Percentiles rank a stretch among this genome's conserved stretches.
These are phyloP conservation scores for Phoma sp. DNA, from an alignment of 2,329 filamentous ascomycete species.

Conservation along the genomic window DNA sequence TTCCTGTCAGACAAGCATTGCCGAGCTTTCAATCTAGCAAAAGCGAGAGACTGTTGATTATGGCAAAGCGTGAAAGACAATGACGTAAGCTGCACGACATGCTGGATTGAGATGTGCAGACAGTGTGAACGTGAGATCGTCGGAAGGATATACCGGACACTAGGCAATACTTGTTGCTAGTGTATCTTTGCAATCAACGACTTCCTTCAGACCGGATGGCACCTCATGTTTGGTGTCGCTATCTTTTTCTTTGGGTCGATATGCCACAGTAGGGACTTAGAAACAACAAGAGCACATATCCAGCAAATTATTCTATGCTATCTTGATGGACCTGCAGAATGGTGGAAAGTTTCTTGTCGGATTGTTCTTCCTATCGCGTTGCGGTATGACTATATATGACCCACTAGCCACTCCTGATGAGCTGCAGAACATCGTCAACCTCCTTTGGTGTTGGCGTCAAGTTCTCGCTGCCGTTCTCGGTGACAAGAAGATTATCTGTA, in stretches of 20 bases:
- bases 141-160: conserved; percentile 12
- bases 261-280: too few relatives aligned
- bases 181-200: not conserved
- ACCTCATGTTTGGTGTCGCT: too few relatives aligned
- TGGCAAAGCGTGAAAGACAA: conserved; percentile 2
- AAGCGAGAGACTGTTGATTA: not conserved
- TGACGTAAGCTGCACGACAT: conserved; percentile 7
- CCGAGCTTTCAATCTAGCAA: not conserved
- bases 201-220: too few relatives aligned
- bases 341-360: conserved; percentile 4
- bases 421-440: conserved; percentile 67
- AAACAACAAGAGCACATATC: too few relatives aligned
- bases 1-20: not conserved
- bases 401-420: conserved; percentile 53
- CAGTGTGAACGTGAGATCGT: conserved; percentile 1
- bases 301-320: too few relatives aligned
- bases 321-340: not conserved
- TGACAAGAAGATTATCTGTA: conserved; percentile 80
- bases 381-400: not conserved
- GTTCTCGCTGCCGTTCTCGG: conserved; percentile 79
- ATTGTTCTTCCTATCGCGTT: conserved; percentile 4
- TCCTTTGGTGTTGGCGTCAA: conserved; percentile 81
- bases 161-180: not conserved
- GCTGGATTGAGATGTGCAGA: not conserved
- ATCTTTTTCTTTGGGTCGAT: too few relatives aligned